These are phyloP conservation scores for Pseudopyrenochaeta lycopersici DNA, from an alignment of 2,329 filamentous ascomycete species.

Conservation along the genomic window DNA sequence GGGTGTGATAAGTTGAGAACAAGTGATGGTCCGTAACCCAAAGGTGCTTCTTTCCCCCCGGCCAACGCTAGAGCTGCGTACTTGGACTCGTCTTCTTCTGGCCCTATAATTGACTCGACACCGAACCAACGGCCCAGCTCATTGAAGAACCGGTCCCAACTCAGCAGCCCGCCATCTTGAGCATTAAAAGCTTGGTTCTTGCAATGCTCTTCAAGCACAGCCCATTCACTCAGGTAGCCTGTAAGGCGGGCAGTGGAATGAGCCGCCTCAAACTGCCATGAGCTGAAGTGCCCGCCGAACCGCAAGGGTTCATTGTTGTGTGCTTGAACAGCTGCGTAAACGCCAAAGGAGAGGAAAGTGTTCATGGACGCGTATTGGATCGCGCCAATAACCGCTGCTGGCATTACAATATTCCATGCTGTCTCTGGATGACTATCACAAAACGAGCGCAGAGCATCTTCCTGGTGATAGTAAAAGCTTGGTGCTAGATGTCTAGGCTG, in stretches of 20 bases:
- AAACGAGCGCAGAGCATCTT: constrained; percentile 12
- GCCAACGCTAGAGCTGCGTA: background rate
- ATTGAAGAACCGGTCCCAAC: constrained; percentile 16
- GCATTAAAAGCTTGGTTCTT: constrained; percentile 16
- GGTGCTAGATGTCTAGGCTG: constrained; percentile 18
- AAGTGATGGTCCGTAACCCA: constrained; percentile 12
- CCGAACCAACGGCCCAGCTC: constrained; percentile 21
- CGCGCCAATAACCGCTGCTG: constrained; percentile 10
- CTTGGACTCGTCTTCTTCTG: constrained; percentile 1
- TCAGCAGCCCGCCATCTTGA: constrained; percentile 5
- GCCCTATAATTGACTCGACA: constrained; percentile 2
- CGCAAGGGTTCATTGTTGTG: constrained; percentile 13
- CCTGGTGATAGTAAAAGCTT: constrained; percentile 25
- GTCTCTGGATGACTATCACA: constrained; percentile 11
- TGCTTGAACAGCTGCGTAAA: constrained; percentile 17
- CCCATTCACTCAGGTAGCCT: constrained; percentile 23
- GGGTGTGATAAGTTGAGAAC: background rate
- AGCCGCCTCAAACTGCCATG: constrained; percentile 13
- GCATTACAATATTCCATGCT: constrained; percentile 14
- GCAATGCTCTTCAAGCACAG: constrained; percentile 12
- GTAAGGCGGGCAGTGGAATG: constrained; percentile 19
- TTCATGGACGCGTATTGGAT: constrained; percentile 19
- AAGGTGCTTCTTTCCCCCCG: constrained; percentile 10
- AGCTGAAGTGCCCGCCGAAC: constrained; percentile 4
- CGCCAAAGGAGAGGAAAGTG: constrained; percentile 8